Evolutionary conservation across 768 basidiomycete genomes (phyloP).

Genomic region (Pleurotus djamor): DNA sequence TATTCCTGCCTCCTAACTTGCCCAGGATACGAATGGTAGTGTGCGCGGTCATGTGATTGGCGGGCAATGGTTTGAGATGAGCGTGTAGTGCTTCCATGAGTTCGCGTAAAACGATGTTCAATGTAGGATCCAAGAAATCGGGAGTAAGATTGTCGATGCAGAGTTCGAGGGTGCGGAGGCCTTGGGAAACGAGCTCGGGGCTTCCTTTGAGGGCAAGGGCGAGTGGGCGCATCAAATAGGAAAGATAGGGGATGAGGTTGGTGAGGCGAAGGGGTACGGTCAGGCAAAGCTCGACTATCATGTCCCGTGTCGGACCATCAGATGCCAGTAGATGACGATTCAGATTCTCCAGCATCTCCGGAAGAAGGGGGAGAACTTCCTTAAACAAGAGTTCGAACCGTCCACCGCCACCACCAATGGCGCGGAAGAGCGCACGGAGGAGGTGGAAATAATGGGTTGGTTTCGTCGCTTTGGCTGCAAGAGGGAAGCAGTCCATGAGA

Average conservation of each 20-base stretch:
- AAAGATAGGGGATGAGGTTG: conserved; percentile 92
- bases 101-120: conserved; percentile 89
- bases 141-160: conserved; percentile 98
- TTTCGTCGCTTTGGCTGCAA: conserved; percentile 88
- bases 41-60: conserved; percentile 86
- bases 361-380: conserved; percentile 92
- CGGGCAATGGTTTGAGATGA: conserved; percentile 87
- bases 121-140: conserved; percentile 95
- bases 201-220: conserved; percentile 87
- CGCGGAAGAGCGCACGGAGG: conserved; percentile 88
- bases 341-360: conserved; percentile 95
- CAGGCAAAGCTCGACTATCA: conserved; percentile 95
- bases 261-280: conserved; percentile 96
- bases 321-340: conserved; percentile 88
- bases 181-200: conserved; percentile 91
- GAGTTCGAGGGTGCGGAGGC: conserved; percentile 93
- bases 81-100: conserved; percentile 93
- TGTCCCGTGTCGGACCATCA: conserved; percentile 79
- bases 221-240: conserved; percentile 94
- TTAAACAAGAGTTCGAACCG: conserved; percentile 94
- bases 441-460: conserved; percentile 93
- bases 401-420: conserved; percentile 89
- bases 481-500: conserved; percentile 94
- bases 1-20: conserved; percentile 93
- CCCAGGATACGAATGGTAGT: conserved; percentile 95